Evolutionary conservation across 106 monocot genomes (phyloP).

Genomic region (Vanilla planifolia): DNA sequence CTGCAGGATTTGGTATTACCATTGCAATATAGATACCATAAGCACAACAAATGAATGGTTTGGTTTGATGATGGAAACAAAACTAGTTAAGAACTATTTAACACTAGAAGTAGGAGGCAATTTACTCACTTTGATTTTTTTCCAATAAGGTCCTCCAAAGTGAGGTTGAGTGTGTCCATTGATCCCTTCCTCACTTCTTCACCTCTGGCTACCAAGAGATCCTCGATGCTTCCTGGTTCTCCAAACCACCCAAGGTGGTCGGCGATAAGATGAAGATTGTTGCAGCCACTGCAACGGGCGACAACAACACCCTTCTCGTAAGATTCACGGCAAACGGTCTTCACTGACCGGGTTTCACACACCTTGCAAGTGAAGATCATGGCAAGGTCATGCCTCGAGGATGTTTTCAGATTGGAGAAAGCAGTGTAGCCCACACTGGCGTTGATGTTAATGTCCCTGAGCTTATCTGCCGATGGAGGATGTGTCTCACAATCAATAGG

Average conservation of each 20-base stretch:
- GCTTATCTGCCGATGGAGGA: not conserved
- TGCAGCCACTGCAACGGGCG: constrained; percentile 74
- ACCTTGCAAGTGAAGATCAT: constrained; percentile 94
- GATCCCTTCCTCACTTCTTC: constrained; percentile 79
- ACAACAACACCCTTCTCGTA: constrained; percentile 88
- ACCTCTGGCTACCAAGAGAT: constrained; percentile 59
- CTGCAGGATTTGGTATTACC: no score
- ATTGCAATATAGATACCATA: no score
- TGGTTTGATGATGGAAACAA: no score
- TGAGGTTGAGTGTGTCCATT: constrained; percentile 63
- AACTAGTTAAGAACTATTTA: no score
- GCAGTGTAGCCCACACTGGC: constrained; percentile 29
- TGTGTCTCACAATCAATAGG: no score
- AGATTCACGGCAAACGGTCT: constrained; percentile 71
- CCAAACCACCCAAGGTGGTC: constrained; percentile 93
- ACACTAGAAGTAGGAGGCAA: no score
- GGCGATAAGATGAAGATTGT: constrained; percentile 84
- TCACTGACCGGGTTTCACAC: constrained; percentile 87
- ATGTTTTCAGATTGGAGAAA: constrained; percentile 55
- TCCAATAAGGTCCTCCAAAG: constrained; percentile 71
- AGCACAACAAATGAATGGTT: no score
- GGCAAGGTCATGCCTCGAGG: constrained; percentile 64
- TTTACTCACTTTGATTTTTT: no score
- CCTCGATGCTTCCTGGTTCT: constrained; percentile 74
- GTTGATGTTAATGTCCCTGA: not conserved